These are phyloP conservation scores for Annulohypoxylon maeteangense DNA, from an alignment of 495 filamentous ascomycete genomes.

Conservation along the genomic window DNA sequence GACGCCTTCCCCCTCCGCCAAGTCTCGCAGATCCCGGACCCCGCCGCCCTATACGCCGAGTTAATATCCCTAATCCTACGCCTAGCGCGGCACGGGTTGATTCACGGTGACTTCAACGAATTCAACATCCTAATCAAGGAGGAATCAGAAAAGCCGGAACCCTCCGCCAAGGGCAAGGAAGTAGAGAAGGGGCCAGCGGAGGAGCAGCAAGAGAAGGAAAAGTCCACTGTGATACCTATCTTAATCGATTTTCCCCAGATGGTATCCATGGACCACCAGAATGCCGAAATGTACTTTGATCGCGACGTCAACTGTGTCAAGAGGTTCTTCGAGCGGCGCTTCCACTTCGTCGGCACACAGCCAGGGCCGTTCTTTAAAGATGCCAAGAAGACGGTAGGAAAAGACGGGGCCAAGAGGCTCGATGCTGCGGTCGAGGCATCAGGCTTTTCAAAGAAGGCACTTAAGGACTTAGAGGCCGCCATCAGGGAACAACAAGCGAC, in stretches of 20 bases:
- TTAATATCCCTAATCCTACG: constrained; percentile 87
- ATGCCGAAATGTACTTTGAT: constrained; percentile 96
- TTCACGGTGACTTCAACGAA: constrained; percentile 99
- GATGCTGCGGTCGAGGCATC: constrained; percentile 93
- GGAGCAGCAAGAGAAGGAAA: constrained; percentile 42
- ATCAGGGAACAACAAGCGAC: constrained; percentile 71
- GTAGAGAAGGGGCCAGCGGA: constrained; percentile 19
- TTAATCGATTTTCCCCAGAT: constrained; percentile 99
- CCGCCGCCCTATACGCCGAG: constrained; percentile 83
- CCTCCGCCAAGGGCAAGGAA: constrained; percentile 44
- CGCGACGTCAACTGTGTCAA: constrained; percentile 95
- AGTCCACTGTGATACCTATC: constrained; percentile 68
- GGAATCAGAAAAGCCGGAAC: constrained; percentile 52
- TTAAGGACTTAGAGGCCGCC: constrained; percentile 88
- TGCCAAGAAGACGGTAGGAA: constrained; percentile 77
- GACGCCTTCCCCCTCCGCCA: constrained; percentile 91
- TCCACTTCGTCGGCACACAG: constrained; percentile 83
- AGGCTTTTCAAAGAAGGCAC: constrained; percentile 95
- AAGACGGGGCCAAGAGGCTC: constrained; percentile 71
- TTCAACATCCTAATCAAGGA: constrained; percentile 97
- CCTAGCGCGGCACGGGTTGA: constrained; percentile 87
- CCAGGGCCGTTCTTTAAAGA: constrained; percentile 87
- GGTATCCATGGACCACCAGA: constrained; percentile 92
- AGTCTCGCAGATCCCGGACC: constrained; percentile 79
- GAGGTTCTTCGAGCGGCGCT: constrained; percentile 87